phyloP scores from a whole-genome alignment of 441 rosid species.

The Flueggea neowawraea region DNA sequence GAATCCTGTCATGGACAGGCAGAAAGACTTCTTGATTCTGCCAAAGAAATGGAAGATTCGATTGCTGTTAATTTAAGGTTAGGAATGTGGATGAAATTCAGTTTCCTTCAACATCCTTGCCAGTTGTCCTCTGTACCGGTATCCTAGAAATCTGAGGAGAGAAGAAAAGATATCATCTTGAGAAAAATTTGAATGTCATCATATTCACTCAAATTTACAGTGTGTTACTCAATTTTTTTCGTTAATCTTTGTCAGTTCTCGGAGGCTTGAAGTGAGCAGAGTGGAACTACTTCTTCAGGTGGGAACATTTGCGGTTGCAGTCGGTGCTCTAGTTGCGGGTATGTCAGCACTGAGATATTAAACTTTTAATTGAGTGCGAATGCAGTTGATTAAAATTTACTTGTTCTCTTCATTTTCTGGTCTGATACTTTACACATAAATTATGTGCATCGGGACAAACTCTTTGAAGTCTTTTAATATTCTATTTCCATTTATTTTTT shows the following conservation, averaged over 20 bases:
- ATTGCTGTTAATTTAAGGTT: conserved; percentile 96
- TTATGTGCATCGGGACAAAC: no score
- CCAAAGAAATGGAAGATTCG: conserved; percentile 98
- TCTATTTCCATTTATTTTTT: no score
- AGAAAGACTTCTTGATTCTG: conserved; percentile 96
- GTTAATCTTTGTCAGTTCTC: conserved; percentile 56
- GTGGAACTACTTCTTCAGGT: conserved; percentile 97
- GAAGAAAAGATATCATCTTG: no score
- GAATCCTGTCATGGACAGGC: conserved; percentile 99
- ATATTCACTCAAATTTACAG: neutral
- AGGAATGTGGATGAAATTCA: neutral
- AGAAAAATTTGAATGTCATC: no score
- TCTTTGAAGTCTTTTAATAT: no score
- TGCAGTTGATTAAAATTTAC: no score
- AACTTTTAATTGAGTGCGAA: no score
- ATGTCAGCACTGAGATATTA: neutral
- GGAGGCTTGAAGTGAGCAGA: conserved; percentile 97
- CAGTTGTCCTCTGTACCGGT: no score
- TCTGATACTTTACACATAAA: no score
- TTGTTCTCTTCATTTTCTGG: no score
- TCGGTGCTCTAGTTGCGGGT: conserved; percentile 96
- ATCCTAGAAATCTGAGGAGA: no score
- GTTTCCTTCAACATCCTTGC: no score
- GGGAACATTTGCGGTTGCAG: conserved; percentile 85
- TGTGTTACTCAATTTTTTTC: neutral